Conservation (phyloP, 2,329 filamentous ascomycete genomes). For the Apiospora sp. region DNA sequence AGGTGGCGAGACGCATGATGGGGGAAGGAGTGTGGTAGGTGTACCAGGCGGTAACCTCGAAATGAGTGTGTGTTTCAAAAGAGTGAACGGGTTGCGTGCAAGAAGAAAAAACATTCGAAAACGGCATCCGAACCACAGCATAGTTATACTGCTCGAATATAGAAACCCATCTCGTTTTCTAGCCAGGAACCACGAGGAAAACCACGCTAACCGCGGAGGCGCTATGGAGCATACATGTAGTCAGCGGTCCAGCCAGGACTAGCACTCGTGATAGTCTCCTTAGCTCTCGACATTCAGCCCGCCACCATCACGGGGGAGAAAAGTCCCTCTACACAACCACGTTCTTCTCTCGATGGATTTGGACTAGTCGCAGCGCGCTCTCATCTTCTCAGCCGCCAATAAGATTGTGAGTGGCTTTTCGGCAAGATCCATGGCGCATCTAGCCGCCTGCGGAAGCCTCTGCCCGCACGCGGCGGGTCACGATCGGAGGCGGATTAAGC, state of each 20-base stretch:
- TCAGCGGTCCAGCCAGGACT: no score
- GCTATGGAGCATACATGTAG: not conserved
- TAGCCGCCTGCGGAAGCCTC: no score
- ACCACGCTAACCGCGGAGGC: not conserved
- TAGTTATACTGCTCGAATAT: not conserved
- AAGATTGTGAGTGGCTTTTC: no score
- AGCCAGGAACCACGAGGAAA: not conserved
- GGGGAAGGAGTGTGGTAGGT: not conserved
- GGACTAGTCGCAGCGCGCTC: no score
- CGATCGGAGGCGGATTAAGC: not conserved
- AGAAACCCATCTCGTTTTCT: not conserved
- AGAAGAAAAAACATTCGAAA: not conserved
- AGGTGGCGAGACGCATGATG: slow-evolving; percentile 6
- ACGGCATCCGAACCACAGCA: no score
- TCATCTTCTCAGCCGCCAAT: no score
- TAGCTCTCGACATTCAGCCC: not conserved
- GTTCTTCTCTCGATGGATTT: no score
- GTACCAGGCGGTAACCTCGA: not conserved
- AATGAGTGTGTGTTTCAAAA: not conserved
- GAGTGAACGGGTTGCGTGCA: not conserved
- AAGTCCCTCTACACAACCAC: no score
- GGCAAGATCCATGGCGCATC: no score
- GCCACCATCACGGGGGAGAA: not conserved
- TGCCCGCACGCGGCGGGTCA: no score
- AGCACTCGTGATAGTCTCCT: no score